Base-by-base conservation (phyloP, 2,329 filamentous ascomycete genomes). In the Hypoxylon sp. region DNA sequence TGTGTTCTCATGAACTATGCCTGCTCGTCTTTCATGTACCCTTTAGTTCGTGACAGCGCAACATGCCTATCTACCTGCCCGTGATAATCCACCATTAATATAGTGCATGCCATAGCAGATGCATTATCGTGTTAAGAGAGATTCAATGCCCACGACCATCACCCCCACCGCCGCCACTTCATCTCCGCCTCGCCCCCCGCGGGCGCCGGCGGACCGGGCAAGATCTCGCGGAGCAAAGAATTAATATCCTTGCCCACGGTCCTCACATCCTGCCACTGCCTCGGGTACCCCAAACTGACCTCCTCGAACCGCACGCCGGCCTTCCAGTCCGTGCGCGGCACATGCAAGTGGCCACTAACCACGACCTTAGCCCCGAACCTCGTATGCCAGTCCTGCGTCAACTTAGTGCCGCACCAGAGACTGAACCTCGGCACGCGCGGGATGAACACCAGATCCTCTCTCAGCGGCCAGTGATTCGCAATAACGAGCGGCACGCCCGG, bases 321-420 rank as follows among this genome's bases (percentile, higher is more conserved):
- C 61, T 72, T 74, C 78, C 78, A 80, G 63, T 80, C 78, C 14
- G 78, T 79, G 50, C 78, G 71, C n/a, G 75, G 76, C 29, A 80
- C 72, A 52, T 80, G 78, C 55, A 80, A 58, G 54, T 80, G 78
- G 0, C 78, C 78, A 11, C 74, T 76, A 2, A 80, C 74, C 2
- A 79, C 78, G 5, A 78, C 78, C 47, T 75, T 76, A 6, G 78
- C 77, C 25, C 67, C 61, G 69, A 78, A 79, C 5, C 74, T 66
- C 61, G 53, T 71, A 67, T 78, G 77, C 78, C 78, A 80, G 65
- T 77, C 75, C 39, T 73, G 70, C 12, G 78, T 80, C 43, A 69
- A 63, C 63, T 70, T 75, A 5, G 76, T 79, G n/a, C 78, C 78
- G 70, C 78, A 79, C 78, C 78, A 80, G 19, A 79, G 69, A 30